phyloP scores from a whole-genome alignment of 106 monocot genomes.

The Dioscorea alata region DNA sequence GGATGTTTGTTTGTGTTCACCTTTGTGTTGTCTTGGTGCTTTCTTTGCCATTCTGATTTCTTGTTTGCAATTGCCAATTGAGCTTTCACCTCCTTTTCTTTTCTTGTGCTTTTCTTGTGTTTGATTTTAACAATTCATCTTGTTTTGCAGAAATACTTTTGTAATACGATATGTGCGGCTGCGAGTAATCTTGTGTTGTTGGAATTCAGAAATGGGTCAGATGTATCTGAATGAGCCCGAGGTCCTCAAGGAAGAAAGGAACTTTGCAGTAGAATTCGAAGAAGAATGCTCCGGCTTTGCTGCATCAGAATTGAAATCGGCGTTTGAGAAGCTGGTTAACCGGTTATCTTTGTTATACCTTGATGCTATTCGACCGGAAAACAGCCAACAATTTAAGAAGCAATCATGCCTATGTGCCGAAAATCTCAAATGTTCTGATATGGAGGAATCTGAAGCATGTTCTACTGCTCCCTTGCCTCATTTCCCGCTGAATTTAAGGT shows the following conservation, averaged over 20 bases:
- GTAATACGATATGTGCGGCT: not conserved
- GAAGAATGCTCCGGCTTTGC: not conserved
- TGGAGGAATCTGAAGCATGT: slow-evolving; percentile 1
- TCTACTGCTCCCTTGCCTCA: slow-evolving; percentile 1
- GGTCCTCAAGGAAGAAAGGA: not conserved
- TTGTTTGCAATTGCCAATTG: not conserved
- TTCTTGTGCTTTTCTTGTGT: not conserved
- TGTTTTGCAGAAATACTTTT: not conserved
- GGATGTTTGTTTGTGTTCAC: not conserved
- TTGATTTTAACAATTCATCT: not conserved
- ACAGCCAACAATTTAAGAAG: slow-evolving; percentile 1
- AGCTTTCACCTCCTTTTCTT: not conserved
- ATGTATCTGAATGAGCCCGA: slow-evolving; percentile 3
- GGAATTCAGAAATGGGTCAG: not conserved
- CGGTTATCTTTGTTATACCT: slow-evolving; percentile 8
- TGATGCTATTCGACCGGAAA: slow-evolving; percentile 4
- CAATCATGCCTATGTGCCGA: slow-evolving; percentile 16
- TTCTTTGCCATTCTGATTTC: not conserved
- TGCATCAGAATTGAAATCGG: slow-evolving; percentile 14
- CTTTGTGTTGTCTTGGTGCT: not conserved
- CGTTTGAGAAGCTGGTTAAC: slow-evolving; percentile 15
- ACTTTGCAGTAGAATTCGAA: not conserved
- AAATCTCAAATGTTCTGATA: not conserved
- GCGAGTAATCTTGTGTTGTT: not conserved
- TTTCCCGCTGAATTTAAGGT: slow-evolving; percentile 20